Percentiles rank a stretch among this genome's conserved stretches.
phyloP scores from a whole-genome alignment of 768 basidiomycete species.

The Albatrellus ellisii region DNA sequence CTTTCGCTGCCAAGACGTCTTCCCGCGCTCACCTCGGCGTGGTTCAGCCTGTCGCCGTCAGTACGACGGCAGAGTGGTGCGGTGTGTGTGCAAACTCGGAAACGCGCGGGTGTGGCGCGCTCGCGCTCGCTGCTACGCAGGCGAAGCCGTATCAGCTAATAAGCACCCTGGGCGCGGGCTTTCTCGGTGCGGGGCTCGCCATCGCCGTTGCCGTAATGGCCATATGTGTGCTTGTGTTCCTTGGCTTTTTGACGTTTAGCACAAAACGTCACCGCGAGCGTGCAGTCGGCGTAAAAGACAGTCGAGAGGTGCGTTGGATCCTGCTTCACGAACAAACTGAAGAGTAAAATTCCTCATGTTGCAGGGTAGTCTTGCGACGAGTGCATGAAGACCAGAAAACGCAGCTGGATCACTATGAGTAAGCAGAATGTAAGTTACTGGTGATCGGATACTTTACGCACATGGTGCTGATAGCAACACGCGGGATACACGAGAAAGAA shows the following conservation, averaged over 20 bases:
- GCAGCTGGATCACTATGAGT: no score
- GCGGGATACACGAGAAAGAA: no score
- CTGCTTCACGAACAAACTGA: no score
- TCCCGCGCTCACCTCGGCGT: neutral
- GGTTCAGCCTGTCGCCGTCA: constrained; percentile 33
- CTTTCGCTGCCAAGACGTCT: neutral
- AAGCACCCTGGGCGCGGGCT: constrained; percentile 49
- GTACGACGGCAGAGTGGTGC: constrained; percentile 47
- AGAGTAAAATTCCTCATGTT: no score
- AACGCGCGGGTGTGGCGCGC: constrained; percentile 41
- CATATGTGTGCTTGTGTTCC: constrained; percentile 25
- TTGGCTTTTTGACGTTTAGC: constrained; percentile 24
- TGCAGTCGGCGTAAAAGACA: neutral
- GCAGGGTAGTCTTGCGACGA: no score
- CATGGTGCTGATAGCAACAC: no score
- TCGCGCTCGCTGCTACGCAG: constrained; percentile 23
- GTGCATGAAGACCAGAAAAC: no score
- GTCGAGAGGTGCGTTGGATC: neutral
- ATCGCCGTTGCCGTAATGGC: constrained; percentile 28
- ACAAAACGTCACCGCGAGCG: neutral
- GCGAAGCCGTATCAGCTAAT: constrained; percentile 25
- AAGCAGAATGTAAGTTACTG: no score
- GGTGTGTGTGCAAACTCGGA: constrained; percentile 39
- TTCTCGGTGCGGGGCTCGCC: constrained; percentile 48
- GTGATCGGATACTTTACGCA: no score